Base-by-base conservation (phyloP, 148 eudicot species). In the Amaranthus palmeri region DNA sequence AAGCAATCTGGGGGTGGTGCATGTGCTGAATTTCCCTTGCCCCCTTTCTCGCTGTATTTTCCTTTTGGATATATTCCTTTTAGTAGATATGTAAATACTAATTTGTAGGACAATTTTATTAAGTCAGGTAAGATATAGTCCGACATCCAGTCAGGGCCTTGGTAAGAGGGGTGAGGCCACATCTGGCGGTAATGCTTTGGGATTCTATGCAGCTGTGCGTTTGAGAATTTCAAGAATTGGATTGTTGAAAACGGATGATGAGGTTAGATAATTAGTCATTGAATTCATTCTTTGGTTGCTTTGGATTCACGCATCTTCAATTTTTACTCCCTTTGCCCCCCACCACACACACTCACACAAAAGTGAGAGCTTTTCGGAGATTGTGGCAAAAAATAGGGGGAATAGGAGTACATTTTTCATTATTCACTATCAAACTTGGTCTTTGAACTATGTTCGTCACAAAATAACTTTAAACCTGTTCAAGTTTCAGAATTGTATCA, bases 111-210 rank as follows among this genome's bases (percentile, higher is more conserved):
- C 62, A 62, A 45, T 49, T 79, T 49, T 11, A 58, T 55, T 47
- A 63, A 74, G 56, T 67, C 83, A 96, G 99, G 88, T 90, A 74
- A 87, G 99, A 83, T 76, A 83, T 75, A 75, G 84, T 68, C 65
- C 80, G 67, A 84, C 46, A 67, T 67, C 86, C 13, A 78, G 52
- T 48, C 81, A 75, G 76, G 84, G 88, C 17, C 79, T 84, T 78
- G 81, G 82, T 54, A 82, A 54, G 54, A 72, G 78, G 54, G 89
- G 83, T 12, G 92, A 86, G 70, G 85, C 80, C 61, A 92, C 99
- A 72, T 92, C 89, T 83, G 99, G 97, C 4, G 99, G 99, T 64
- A 96, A 92, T 83, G 92, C 96, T 56, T 79, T 96, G 74, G 89
- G 81, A 72, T 96, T 96, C 54, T 90, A 96, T 79, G 91, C 99